Percentiles rank a stretch among this genome's conserved stretches.
phyloP scores from a whole-genome alignment of 805 yeast genomes.

The Yueomyces sp. region DNA sequence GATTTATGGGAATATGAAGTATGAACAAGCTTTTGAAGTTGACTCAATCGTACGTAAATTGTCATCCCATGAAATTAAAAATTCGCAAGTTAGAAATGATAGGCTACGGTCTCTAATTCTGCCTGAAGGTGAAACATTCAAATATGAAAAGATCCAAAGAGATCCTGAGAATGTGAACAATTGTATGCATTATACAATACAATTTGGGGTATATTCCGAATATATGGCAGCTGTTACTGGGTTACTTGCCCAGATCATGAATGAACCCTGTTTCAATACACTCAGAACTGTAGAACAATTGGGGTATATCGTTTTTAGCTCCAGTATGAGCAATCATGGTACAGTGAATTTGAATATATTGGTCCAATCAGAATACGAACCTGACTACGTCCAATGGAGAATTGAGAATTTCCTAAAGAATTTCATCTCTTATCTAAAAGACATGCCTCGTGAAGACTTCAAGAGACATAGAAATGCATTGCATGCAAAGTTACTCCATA shows the following conservation, averaged over 20 bases:
- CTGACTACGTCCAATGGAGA: slow-evolving; percentile 63
- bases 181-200: slow-evolving; percentile 66
- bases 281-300: slow-evolving; percentile 88
- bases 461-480: slow-evolving; percentile 57
- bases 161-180: slow-evolving; percentile 71
- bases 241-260: slow-evolving; percentile 55
- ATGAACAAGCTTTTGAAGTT: slow-evolving; percentile 39
- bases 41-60: slow-evolving; percentile 32
- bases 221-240: slow-evolving; percentile 39
- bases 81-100: slow-evolving; percentile 13
- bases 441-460: slow-evolving; percentile 52
- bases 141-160: slow-evolving; percentile 36
- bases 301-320: slow-evolving; percentile 86
- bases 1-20: slow-evolving; percentile 61
- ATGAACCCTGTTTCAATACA: slow-evolving; percentile 82
- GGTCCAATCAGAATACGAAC: slow-evolving; percentile 71
- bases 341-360: slow-evolving; percentile 46
- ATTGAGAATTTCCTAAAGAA: slow-evolving; percentile 51
- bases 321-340: slow-evolving; percentile 54
- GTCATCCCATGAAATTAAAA: slow-evolving; percentile 30
- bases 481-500: slow-evolving; percentile 49
- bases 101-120: slow-evolving; percentile 30
- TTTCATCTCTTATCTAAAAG: slow-evolving; percentile 33
- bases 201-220: slow-evolving; percentile 41
- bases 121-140: slow-evolving; percentile 26